Evolutionary conservation across 495 filamentous ascomycete species (phyloP).

Genomic region (Penicillium goetzii): DNA sequence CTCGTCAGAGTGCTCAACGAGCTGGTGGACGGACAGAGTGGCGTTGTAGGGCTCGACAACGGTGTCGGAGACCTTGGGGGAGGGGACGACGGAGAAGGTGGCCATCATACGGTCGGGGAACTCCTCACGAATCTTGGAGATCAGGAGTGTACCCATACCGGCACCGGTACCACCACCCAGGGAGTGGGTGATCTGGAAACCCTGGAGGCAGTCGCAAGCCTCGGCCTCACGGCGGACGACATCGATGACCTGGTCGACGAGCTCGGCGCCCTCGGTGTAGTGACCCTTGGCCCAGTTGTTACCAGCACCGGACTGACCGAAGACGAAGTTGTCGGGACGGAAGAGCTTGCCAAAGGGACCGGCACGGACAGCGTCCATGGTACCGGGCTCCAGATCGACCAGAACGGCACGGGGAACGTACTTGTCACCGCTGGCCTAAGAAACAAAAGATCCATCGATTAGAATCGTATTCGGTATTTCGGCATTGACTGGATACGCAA

Average conservation of each 20-base stretch:
- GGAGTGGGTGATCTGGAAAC: constrained; percentile 99
- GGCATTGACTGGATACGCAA: constrained; percentile 9
- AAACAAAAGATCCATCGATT: constrained; percentile 22
- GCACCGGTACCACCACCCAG: constrained; percentile 99
- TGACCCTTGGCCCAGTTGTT: constrained; percentile 99
- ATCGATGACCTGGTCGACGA: constrained; percentile 97
- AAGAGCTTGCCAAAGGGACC: constrained; percentile 99
- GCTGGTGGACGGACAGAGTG: constrained; percentile 97
- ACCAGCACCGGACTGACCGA: constrained; percentile 98
- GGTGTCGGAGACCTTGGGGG: constrained; percentile 99
- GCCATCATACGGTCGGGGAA: constrained; percentile 99
- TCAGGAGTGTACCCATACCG: constrained; percentile 99
- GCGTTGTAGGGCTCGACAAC: constrained; percentile 99
- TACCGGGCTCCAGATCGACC: constrained; percentile 96
- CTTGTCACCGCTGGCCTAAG: constrained; percentile 90
- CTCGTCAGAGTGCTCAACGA: constrained; percentile 99
- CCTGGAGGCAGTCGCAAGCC: constrained; percentile 98
- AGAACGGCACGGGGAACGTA: constrained; percentile 99
- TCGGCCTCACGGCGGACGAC: constrained; percentile 99
- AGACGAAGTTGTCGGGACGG: constrained; percentile 99
- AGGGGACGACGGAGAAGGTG: constrained; percentile 98
- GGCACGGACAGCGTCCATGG: constrained; percentile 99
- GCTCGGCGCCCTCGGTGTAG: constrained; percentile 99
- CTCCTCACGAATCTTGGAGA: constrained; percentile 99
- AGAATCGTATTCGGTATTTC: background rate